These are phyloP conservation scores for Diaporthe sp. DNA, from an alignment of 2,329 filamentous ascomycete species.

Conservation along the genomic window DNA sequence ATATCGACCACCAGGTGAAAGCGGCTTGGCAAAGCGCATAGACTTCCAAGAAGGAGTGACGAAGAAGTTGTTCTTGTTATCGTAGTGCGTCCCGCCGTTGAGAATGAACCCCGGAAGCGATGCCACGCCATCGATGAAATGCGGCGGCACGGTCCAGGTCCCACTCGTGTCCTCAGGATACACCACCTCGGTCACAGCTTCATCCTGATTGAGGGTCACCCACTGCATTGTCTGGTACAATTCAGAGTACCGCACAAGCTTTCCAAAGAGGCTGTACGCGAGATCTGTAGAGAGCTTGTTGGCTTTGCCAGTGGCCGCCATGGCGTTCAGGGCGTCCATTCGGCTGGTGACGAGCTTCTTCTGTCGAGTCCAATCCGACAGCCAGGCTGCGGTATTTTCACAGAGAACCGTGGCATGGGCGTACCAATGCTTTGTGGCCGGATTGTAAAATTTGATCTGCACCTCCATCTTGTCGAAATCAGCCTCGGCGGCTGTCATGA, in stretches of 20 bases:
- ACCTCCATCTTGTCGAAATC: not conserved
- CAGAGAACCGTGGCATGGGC: not conserved
- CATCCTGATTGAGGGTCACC: constrained; percentile 13
- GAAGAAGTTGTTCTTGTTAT: constrained; percentile 25
- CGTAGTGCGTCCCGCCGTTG: constrained; percentile 3
- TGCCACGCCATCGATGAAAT: constrained; percentile 14
- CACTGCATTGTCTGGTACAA: constrained; percentile 19
- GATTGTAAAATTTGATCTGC: constrained; percentile 27
- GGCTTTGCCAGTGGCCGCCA: constrained; percentile 6
- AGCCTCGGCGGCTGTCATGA: not conserved
- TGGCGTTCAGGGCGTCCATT: not conserved
- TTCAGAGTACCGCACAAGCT: constrained; percentile 7
- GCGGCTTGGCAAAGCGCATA: constrained; percentile 11
- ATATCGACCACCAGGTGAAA: not conserved
- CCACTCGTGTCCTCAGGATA: not conserved
- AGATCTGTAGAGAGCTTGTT: constrained; percentile 12
- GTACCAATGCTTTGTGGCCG: constrained; percentile 10
- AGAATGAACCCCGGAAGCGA: not conserved
- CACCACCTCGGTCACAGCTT: constrained; percentile 11
- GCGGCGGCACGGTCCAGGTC: constrained; percentile 6
- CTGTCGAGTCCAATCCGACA: not conserved
- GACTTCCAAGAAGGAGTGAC: constrained; percentile 14
- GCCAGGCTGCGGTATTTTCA: constrained; percentile 1
- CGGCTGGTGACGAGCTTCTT: not conserved
- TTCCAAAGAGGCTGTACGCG: constrained; percentile 16